Evolutionary conservation across 2,329 filamentous ascomycete species (phyloP).

Genomic region (Paraphoma sp.): DNA sequence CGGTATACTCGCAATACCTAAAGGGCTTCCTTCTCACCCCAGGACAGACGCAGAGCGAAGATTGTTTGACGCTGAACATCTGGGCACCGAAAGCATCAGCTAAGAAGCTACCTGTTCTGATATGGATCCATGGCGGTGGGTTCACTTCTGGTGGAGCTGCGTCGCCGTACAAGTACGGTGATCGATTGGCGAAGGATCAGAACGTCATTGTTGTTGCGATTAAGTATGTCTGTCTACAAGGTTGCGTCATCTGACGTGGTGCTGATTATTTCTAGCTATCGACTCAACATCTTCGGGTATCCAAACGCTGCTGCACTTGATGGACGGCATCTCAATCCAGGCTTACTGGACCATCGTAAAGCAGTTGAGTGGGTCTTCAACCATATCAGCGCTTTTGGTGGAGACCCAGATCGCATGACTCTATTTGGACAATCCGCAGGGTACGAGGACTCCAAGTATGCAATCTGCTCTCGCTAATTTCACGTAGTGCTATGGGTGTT

Average conservation of each 20-base stretch:
- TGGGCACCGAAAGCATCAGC: constrained; percentile 30
- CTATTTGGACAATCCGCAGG: constrained; percentile 47
- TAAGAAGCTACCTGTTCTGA: constrained; percentile 49
- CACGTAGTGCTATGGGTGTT: constrained; percentile 40
- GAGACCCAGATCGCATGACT: constrained; percentile 42
- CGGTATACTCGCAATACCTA: constrained; percentile 28
- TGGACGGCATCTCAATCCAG: constrained; percentile 37
- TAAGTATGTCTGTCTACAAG: constrained; percentile 27
- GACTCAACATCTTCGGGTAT: constrained; percentile 47
- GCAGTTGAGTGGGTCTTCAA: constrained; percentile 46
- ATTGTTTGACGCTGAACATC: constrained; percentile 35
- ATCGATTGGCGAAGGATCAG: constrained; percentile 51
- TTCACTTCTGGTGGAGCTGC: constrained; percentile 53
- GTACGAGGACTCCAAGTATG: background rate
- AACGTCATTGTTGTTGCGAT: constrained; percentile 51
- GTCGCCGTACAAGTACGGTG: constrained; percentile 55
- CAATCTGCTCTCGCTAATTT: background rate
- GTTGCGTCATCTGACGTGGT: too few species aligned
- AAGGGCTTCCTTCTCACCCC: constrained; percentile 27
- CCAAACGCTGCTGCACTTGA: constrained; percentile 37
- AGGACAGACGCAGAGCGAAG: constrained; percentile 26
- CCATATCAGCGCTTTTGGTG: constrained; percentile 44
- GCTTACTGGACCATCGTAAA: constrained; percentile 47
- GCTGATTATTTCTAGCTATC: constrained; percentile 18
- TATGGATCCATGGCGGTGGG: constrained; percentile 57